A percentile compares a stretch with the other conserved stretches of the same genome.
Conservation (phyloP, 192 early-diverging fungal genomes). For the Backusella parvicylindrica region DNA sequence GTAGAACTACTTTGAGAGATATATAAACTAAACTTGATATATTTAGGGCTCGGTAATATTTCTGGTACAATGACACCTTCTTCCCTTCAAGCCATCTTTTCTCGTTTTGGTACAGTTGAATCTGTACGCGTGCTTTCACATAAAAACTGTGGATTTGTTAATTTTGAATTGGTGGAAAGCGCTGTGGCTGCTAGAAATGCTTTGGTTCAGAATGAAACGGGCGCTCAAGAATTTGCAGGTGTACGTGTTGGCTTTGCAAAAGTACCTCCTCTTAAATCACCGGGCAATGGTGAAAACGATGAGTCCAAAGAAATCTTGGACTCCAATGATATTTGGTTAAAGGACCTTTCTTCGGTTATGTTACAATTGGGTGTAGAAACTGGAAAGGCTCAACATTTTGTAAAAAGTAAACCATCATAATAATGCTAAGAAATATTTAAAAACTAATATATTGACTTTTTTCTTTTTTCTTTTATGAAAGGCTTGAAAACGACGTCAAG, state of each 20-base stretch:
- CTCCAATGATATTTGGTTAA: conserved; percentile 1
- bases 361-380: neutral
- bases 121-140: conserved; percentile 91
- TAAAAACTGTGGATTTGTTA: conserved; percentile 97
- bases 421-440: too few species aligned
- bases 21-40: neutral
- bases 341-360: neutral
- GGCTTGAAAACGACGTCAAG: conserved; percentile 2
- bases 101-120: conserved; percentile 80
- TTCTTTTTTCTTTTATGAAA: neutral
- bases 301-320: conserved; percentile 13
- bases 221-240: conserved; percentile 57
- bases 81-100: conserved; percentile 72
- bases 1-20: too few species aligned
- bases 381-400: neutral
- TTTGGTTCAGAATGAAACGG: conserved; percentile 85
- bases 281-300: neutral
- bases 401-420: conserved; percentile 3
- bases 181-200: conserved; percentile 83
- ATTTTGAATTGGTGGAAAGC: conserved; percentile 85
- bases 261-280: conserved; percentile 62
- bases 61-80: conserved; percentile 69
- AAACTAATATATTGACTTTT: too few species aligned
- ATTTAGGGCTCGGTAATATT: conserved; percentile 88
- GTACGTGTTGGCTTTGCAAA: conserved; percentile 94